phyloP scores from a whole-genome alignment of 2,329 filamentous ascomycete species.

The Colletotrichum lentis region DNA sequence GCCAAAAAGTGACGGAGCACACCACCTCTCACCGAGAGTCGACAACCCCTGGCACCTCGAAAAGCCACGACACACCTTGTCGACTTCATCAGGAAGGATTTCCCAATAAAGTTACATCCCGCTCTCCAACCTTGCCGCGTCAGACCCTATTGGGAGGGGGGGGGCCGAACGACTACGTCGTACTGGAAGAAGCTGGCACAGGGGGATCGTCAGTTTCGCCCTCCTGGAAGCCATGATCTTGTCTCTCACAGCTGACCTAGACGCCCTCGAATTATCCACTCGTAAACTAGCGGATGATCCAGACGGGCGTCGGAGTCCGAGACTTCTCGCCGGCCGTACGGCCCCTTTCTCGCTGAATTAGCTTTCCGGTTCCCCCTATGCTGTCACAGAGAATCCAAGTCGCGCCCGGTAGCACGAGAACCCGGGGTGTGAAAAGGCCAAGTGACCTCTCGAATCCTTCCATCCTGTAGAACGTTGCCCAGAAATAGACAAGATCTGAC shows the following conservation, averaged over 20 bases:
- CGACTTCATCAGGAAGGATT: constrained; percentile 12
- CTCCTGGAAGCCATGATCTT: background rate
- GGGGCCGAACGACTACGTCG: too few relatives aligned
- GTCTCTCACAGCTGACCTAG: background rate
- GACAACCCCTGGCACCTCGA: constrained; percentile 21
- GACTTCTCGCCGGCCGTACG: constrained; percentile 14
- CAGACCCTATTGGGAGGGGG: background rate
- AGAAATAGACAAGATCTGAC: constrained; percentile 29
- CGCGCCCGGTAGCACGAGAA: constrained; percentile 16
- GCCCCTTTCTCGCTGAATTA: constrained; percentile 7
- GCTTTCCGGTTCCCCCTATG: constrained; percentile 1
- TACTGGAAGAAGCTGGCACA: background rate
- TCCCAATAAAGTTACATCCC: constrained; percentile 29
- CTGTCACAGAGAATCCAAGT: constrained; percentile 8
- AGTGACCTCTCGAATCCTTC: constrained; percentile 27
- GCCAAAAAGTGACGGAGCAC: constrained; percentile 11
- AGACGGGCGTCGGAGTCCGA: background rate
- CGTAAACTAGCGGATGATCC: background rate
- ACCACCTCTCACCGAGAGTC: constrained; percentile 13
- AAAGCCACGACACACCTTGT: constrained; percentile 9
- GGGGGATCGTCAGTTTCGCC: background rate
- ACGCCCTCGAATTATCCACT: background rate
- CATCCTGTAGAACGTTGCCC: constrained; percentile 4
- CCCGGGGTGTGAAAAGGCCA: constrained; percentile 10
- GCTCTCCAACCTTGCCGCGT: constrained; percentile 4